Conservation (phyloP, 208 protist species). For the Leishmania aethiopica region DNA sequence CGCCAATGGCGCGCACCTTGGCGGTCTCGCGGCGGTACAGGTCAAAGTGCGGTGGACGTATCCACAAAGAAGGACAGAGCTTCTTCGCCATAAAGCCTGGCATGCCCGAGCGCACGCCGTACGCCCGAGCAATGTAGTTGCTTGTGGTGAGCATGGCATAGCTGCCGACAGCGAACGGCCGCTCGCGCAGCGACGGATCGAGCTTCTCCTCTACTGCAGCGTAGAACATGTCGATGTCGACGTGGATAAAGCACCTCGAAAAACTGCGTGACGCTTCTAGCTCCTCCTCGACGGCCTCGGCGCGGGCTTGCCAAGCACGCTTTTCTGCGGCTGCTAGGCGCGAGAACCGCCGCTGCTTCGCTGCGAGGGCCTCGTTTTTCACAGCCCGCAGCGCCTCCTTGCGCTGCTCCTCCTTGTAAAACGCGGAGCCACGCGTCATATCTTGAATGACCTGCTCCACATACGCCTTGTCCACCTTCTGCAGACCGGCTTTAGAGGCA, state of each 20-base stretch:
- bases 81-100: constrained; percentile 92
- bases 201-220: constrained; percentile 84
- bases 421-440: constrained; percentile 42
- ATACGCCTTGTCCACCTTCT: constrained; percentile 51
- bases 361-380: constrained; percentile 31
- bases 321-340: constrained; percentile 20
- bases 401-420: constrained; percentile 56
- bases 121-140: constrained; percentile 94
- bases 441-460: constrained; percentile 57
- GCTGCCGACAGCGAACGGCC: constrained; percentile 94
- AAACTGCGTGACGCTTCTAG: constrained; percentile 53
- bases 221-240: constrained; percentile 94
- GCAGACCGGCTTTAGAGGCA: constrained; percentile 58
- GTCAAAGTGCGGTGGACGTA: constrained; percentile 69
- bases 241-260: constrained; percentile 56
- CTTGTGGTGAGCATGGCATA: constrained; percentile 91
- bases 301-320: constrained; percentile 21
- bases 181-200: constrained; percentile 62
- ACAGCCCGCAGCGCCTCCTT: constrained; percentile 22
- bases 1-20: constrained; percentile 53
- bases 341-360: constrained; percentile 23
- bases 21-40: constrained; percentile 57
- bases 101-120: constrained; percentile 94
- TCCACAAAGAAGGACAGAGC: constrained; percentile 77
- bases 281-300: constrained; percentile 19